A percentile compares a stretch with the other conserved stretches of the same genome.
These are phyloP conservation scores for Ananas comosus DNA, from an alignment of 176 grass and related monocot species.

Conservation along the genomic window DNA sequence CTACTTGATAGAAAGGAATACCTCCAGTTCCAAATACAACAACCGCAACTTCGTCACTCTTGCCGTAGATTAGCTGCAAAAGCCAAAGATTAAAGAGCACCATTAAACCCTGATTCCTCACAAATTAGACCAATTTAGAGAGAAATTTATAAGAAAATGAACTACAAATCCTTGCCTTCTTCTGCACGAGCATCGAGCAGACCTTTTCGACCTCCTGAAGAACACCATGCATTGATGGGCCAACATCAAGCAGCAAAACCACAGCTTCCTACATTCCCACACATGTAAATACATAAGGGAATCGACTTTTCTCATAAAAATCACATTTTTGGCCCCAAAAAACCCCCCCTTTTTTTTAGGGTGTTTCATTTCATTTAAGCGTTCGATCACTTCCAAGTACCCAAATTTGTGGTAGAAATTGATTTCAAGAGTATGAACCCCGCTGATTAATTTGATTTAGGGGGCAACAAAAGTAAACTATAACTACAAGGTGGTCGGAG, in stretches of 20 bases:
- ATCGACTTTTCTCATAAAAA: neutral
- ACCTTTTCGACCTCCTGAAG: slow-evolving; percentile 58
- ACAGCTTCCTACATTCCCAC: slow-evolving; percentile 42
- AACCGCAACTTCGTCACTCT: slow-evolving; percentile 56
- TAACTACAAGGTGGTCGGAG: too few relatives aligned
- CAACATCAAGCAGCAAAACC: slow-evolving; percentile 77
- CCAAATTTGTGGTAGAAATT: too few relatives aligned
- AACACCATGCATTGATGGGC: slow-evolving; percentile 73
- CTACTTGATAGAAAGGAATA: slow-evolving; percentile 10
- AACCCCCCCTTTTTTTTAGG: neutral
- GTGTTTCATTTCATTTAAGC: neutral
- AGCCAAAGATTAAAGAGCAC: neutral
- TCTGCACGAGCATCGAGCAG: slow-evolving; percentile 63
- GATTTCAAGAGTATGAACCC: too few relatives aligned
- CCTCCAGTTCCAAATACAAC: slow-evolving; percentile 82
- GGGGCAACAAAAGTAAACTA: too few relatives aligned
- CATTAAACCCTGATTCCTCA: neutral
- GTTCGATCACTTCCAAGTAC: too few relatives aligned
- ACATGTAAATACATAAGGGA: neutral
- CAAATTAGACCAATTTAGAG: neutral
- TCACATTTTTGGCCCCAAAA: neutral
- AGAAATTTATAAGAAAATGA: neutral
- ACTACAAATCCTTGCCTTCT: slow-evolving; percentile 49
- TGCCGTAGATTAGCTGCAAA: slow-evolving; percentile 61
- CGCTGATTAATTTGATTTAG: too few relatives aligned